Evolutionary conservation across 345 rosid species (phyloP).

Genomic region (Atalantia buxifolia): DNA sequence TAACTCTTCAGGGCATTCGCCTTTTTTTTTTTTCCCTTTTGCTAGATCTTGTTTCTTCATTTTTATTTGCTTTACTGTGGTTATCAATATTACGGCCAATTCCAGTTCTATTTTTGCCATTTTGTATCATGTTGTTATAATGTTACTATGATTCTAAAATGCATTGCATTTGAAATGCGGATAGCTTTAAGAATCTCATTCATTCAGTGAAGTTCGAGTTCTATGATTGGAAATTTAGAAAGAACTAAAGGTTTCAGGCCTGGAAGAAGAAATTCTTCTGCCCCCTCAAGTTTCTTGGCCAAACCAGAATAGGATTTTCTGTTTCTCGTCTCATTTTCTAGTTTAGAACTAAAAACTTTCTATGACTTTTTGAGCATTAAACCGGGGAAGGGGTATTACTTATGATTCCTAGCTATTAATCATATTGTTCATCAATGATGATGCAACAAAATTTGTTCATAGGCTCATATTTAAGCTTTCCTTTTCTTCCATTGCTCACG

Average conservation of each 20-base stretch:
- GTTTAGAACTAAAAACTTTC: background rate
- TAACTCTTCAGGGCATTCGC: constrained; percentile 19
- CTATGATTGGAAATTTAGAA: background rate
- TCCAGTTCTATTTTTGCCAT: background rate
- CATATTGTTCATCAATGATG: background rate
- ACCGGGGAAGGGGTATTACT: background rate
- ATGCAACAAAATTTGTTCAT: no score
- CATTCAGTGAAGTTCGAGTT: background rate
- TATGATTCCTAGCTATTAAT: background rate
- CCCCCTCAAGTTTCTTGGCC: background rate
- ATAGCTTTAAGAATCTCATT: background rate
- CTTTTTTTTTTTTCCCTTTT: background rate
- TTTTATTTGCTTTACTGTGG: background rate
- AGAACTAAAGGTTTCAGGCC: background rate
- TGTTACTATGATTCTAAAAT: no score
- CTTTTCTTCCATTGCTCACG: background rate
- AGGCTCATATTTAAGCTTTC: background rate
- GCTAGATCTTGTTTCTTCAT: background rate
- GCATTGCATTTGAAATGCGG: no score
- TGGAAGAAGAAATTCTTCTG: background rate
- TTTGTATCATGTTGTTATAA: background rate
- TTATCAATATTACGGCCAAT: background rate
- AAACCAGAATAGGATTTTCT: background rate
- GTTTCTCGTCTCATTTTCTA: background rate
- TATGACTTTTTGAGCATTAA: background rate